Conservation (phyloP, 768 basidiomycete genomes). For the Jaapia argillacea region DNA sequence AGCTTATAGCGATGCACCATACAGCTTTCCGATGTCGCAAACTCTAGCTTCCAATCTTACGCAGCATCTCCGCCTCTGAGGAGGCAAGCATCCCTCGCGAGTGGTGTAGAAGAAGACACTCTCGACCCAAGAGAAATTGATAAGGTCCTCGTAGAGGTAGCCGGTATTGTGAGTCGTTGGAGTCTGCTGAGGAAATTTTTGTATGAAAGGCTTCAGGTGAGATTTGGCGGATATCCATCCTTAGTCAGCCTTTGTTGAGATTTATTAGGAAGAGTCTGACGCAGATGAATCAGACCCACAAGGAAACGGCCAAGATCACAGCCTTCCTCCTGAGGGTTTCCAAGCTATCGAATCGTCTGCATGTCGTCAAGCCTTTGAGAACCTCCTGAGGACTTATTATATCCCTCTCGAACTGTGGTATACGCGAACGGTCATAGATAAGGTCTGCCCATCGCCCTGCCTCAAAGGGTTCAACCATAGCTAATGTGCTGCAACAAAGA, state of each 20-base stretch:
- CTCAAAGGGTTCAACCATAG: background rate
- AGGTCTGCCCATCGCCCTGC: slow-evolving; percentile 35
- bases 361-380: slow-evolving; percentile 52
- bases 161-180: slow-evolving; percentile 90
- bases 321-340: slow-evolving; percentile 8
- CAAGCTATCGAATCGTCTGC: slow-evolving; percentile 35
- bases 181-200: slow-evolving; percentile 84
- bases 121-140: slow-evolving; percentile 90
- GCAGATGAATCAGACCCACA: background rate
- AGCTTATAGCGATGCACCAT: slow-evolving; percentile 3
- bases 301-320: background rate
- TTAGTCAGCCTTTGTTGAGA: background rate
- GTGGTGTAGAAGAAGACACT: slow-evolving; percentile 35
- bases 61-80: slow-evolving; percentile 7
- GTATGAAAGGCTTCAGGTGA: slow-evolving; percentile 58
- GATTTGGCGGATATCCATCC: slow-evolving; percentile 5
- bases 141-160: slow-evolving; percentile 76
- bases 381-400: slow-evolving; percentile 66
- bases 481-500: slow-evolving; percentile 34
- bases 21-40: slow-evolving; percentile 24
- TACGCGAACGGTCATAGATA: slow-evolving; percentile 75
- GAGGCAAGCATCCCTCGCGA: background rate
- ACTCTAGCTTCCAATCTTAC: slow-evolving; percentile 15
- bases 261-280: slow-evolving; percentile 2
- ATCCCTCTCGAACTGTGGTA: slow-evolving; percentile 92